These are phyloP conservation scores for Aspergillus quadricinctus DNA, from an alignment of 2,329 filamentous ascomycete genomes.

Conservation along the genomic window DNA sequence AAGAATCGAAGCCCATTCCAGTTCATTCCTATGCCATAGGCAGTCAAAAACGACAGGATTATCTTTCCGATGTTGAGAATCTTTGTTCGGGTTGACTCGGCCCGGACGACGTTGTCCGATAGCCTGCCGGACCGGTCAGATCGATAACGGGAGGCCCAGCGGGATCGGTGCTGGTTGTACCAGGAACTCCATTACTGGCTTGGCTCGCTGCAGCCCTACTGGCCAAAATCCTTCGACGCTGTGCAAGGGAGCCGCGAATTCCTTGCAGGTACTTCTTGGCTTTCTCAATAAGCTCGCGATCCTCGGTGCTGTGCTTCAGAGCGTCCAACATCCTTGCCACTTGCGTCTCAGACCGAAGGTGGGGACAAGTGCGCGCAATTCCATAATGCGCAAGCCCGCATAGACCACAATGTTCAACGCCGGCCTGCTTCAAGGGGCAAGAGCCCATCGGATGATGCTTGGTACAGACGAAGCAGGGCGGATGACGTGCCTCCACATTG, in stretches of 20 bases:
- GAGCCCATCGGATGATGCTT: constrained; percentile 52
- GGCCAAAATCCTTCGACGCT: constrained; percentile 42
- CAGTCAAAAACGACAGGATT: neutral
- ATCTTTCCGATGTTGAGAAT: neutral
- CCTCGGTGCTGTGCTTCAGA: constrained; percentile 56
- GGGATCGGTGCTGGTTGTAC: neutral
- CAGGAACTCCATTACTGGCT: neutral
- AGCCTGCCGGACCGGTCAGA: neutral
- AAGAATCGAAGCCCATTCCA: neutral
- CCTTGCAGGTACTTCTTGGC: constrained; percentile 56
- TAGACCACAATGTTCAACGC: constrained; percentile 59
- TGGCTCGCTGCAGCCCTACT: constrained; percentile 12
- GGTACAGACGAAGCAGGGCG: constrained; percentile 51
- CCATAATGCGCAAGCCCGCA: constrained; percentile 62
- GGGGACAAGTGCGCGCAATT: constrained; percentile 54
- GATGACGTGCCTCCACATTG: constrained; percentile 5
- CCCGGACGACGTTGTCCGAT: neutral
- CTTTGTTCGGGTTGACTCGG: neutral
- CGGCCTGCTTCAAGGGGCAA: constrained; percentile 57
- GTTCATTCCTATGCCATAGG: neutral
- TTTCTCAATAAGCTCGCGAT: constrained; percentile 47
- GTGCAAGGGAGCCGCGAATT: constrained; percentile 53
- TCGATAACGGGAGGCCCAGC: constrained; percentile 2
- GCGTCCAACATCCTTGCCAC: constrained; percentile 61
- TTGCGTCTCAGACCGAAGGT: constrained; percentile 59